Base-by-base conservation (phyloP, 1,139 yeast species). In the Nematodospora anomalae region DNA sequence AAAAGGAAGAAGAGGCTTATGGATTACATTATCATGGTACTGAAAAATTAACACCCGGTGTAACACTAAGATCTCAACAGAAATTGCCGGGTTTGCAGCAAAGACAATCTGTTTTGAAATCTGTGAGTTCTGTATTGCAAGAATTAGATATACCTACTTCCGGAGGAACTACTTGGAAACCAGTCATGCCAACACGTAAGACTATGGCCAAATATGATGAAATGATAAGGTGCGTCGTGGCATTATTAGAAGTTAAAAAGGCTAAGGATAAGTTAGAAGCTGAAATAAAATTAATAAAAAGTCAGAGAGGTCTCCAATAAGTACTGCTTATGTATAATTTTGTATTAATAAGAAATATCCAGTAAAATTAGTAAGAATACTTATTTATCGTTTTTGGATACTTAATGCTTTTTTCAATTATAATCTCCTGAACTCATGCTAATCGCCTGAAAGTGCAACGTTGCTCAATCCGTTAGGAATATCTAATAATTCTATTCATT, bases 221-320 rank as follows among this genome's bases (percentile, higher is more conserved):
- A 42, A 62, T 92, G 36, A 74, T 86, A 40, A 79, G 83, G 46
- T 72, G 83, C 0, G 86, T 88, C 28, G 82, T 81, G 8, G 76
- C 84, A 3, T 66, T 92, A 42, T 66, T 90, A 37, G 97, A 92
- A 42, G 73, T 92, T 8, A 92, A 92, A 63, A 84, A 80, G 57
- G 96, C 88, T 37, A 79, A 79, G 26, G 98, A 92, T 59, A 89
- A 89, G 61, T 65, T 89, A 14, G 94, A 87, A 45, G 80, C 95
- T 1, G 97, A 89, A 50, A 73, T 83, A 33, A 71, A 73, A 42
- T 73, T 86, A 45, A 71, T 81, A 22, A 76, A 76, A 51, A 65
- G 72, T 42, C 77, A 71, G 50, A 58, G 71, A 33, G 73, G 69
- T 4, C 49, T 64, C 14, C 59, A 62, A 39, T 60, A 41, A 18